These are phyloP conservation scores for Phaeosphaeriaceae sp. DNA, from an alignment of 2,329 filamentous ascomycete genomes.

Conservation along the genomic window DNA sequence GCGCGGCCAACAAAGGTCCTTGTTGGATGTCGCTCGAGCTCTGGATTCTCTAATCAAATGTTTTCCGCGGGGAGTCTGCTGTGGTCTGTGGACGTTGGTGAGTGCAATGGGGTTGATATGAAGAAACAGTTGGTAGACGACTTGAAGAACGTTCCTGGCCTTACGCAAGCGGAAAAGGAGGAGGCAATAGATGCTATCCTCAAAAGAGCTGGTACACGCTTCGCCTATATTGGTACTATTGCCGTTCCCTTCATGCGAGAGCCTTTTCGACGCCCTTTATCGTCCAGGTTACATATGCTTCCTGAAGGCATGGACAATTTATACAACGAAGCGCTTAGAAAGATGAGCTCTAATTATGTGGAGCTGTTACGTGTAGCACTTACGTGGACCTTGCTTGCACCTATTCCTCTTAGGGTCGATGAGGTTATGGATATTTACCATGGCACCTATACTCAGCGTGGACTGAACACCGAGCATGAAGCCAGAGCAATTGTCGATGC, in stretches of 20 bases:
- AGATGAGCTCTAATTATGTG: background rate
- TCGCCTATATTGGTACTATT: background rate
- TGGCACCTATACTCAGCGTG: background rate
- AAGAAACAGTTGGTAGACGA: background rate
- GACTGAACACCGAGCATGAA: background rate
- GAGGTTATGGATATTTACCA: conserved; percentile 1
- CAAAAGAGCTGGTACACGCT: background rate
- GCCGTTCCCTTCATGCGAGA: background rate
- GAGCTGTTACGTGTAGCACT: background rate
- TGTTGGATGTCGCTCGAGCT: background rate
- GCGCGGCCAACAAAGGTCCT: background rate
- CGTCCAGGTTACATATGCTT: background rate
- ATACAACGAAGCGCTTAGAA: background rate
- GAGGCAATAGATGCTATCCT: background rate
- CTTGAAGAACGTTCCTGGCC: background rate
- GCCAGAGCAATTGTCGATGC: background rate
- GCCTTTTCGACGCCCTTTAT: background rate
- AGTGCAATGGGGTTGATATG: background rate
- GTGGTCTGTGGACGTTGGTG: background rate
- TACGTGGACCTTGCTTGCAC: background rate
- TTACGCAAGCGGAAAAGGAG: background rate
- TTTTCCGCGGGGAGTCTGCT: background rate
- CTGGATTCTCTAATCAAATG: background rate
- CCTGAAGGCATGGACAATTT: background rate
- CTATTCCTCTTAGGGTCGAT: background rate